Evolutionary conservation across 2,329 filamentous ascomycete genomes (phyloP).

Genomic region (Pyrenophora tritici-repentis): DNA sequence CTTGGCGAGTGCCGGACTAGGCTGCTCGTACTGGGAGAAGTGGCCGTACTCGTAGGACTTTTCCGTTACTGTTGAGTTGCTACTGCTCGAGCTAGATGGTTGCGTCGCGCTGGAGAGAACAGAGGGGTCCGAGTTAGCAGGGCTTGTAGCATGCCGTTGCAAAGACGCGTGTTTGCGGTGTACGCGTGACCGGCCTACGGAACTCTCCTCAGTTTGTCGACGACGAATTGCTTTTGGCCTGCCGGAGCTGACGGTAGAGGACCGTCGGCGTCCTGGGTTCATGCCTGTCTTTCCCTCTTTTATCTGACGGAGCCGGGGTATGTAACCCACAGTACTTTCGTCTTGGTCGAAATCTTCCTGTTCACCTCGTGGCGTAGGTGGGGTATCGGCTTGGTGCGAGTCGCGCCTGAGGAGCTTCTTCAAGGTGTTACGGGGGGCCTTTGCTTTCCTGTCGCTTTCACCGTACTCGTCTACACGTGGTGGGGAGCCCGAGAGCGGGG

Average conservation of each 20-base stretch:
- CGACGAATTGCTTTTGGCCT: slow-evolving; percentile 24
- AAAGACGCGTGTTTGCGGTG: slow-evolving; percentile 42
- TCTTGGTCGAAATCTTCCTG: slow-evolving; percentile 24
- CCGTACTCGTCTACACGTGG: slow-evolving; percentile 31
- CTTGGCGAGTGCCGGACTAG: slow-evolving; percentile 1
- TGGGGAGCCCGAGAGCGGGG: slow-evolving; percentile 21
- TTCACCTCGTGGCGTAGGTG: slow-evolving; percentile 14
- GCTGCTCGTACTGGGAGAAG: slow-evolving; percentile 28
- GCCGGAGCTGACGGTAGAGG: slow-evolving; percentile 28
- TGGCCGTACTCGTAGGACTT: slow-evolving; percentile 44
- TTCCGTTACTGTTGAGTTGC: slow-evolving; percentile 54
- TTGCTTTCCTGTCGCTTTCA: slow-evolving; percentile 27
- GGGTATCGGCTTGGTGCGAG: slow-evolving; percentile 20
- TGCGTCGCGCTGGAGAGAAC: slow-evolving; percentile 50
- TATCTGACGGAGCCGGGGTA: slow-evolving; percentile 50
- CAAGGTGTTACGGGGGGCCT: slow-evolving; percentile 22
- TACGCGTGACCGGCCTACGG: slow-evolving; percentile 32
- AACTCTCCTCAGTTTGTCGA: slow-evolving; percentile 27
- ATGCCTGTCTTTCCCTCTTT: slow-evolving; percentile 44
- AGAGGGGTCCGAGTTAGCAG: slow-evolving; percentile 47
- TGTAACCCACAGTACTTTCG: slow-evolving; percentile 36
- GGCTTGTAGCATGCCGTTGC: slow-evolving; percentile 39
- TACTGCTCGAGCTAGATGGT: slow-evolving; percentile 51
- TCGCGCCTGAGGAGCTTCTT: slow-evolving; percentile 30
- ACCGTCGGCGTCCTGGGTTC: slow-evolving; percentile 23